Percentiles rank a stretch among this genome's conserved stretches.
Conservation (phyloP, 768 basidiomycete genomes). For the Leccinum aurantiacum region DNA sequence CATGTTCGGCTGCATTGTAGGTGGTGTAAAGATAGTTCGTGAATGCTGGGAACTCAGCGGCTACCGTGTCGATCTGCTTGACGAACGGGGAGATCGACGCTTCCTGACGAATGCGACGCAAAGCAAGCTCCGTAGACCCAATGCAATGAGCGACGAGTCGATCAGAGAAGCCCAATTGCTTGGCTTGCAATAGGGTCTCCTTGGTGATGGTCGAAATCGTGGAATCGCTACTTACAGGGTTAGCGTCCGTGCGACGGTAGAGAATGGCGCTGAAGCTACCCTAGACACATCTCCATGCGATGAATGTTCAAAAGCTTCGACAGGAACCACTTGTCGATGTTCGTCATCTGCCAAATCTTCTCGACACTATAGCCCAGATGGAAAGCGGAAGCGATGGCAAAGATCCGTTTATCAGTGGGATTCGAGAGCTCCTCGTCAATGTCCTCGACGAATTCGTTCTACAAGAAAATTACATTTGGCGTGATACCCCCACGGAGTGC, state of each 20-base stretch:
- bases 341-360: constrained; percentile 96
- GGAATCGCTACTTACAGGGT: constrained; percentile 45
- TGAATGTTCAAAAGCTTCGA: constrained; percentile 83
- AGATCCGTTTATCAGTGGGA: constrained; percentile 96
- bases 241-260: neutral
- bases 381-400: constrained; percentile 94
- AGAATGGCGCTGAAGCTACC: constrained; percentile 44
- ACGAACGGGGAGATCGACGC: constrained; percentile 81
- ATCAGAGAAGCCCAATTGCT: constrained; percentile 96
- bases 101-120: constrained; percentile 88
- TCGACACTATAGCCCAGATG: constrained; percentile 91
- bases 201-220: constrained; percentile 63
- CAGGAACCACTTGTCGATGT: constrained; percentile 99
- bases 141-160: constrained; percentile 81
- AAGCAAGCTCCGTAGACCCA: constrained; percentile 89
- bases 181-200: constrained; percentile 72
- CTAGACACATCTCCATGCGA: constrained; percentile 73
- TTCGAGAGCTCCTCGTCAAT: constrained; percentile 92
- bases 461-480: neutral
- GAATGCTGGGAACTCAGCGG: constrained; percentile 97
- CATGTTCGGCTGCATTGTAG: constrained; percentile 95
- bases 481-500: neutral
- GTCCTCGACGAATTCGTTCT: constrained; percentile 88
- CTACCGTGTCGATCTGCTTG: constrained; percentile 99
- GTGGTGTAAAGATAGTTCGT: constrained; percentile 99